Base-by-base conservation (phyloP, 1,284 basidiomycete genomes). In the Wolfiporia cocos region DNA sequence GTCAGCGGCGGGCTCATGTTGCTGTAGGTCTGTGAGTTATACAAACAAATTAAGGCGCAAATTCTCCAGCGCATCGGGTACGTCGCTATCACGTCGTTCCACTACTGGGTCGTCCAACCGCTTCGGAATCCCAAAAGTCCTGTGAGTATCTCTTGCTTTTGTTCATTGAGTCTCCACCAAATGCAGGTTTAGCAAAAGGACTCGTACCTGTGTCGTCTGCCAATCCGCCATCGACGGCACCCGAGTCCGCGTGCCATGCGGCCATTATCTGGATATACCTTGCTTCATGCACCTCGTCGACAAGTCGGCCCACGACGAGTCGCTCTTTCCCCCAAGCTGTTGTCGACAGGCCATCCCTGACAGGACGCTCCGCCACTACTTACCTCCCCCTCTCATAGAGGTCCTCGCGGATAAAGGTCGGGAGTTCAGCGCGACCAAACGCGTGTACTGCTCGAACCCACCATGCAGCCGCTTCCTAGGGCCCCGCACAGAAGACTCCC, bases 401-500 rank as follows among this genome's bases (percentile, higher is more conserved):
- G 43, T 54, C 3, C 66, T 60, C 44, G 39, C 44, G 14, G 49
- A 49, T 33, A 64, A 62, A 39, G 37, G 44, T 14, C 38, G 38
- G 24, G 64, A 66, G 41, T 63, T 58, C 48, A 26, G 37, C 40
- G 63, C 63, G 0, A 34, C 44, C 3, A 54, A 56, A 19, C 56
- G 66, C 10, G 57, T 69, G 3, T 68, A 69, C 50, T 69, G 67
- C 48, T 51, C 61, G 9, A 61, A 57, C 19, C 42, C 51, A 12
- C 34, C 47, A 2, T 68, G 67, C 51, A 61, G 58, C 30, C 49
- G 51, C 17, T 68, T 68, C 52, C 57, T 69, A 33, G 66, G 63
- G 3, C 28, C 48, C 2, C 11, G 44, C 54, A 14, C 51, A 49
- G 23, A 43, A 42, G 37, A 47, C 42, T 15, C 17, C 41, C 11